These are phyloP conservation scores for Phialophora tarda DNA, from an alignment of 2,329 filamentous ascomycete species.

Conservation along the genomic window DNA sequence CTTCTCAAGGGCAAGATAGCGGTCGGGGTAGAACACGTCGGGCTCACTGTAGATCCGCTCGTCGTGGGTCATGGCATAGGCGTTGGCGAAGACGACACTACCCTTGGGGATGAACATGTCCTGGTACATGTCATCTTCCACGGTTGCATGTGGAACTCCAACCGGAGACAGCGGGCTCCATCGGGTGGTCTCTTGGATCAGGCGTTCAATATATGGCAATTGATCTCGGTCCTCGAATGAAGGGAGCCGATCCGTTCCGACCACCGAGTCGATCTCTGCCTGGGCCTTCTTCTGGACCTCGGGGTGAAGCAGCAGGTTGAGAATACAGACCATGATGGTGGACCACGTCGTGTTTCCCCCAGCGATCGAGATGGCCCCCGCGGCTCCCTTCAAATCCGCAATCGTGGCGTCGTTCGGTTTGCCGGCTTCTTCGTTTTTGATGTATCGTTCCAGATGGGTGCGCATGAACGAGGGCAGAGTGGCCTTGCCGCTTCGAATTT, in stretches of 20 bases:
- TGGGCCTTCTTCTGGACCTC: constrained; percentile 54
- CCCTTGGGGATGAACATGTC: constrained; percentile 58
- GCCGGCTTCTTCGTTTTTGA: constrained; percentile 34
- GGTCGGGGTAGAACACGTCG: constrained; percentile 52
- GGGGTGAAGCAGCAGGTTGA: constrained; percentile 59
- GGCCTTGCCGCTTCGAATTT: constrained; percentile 10
- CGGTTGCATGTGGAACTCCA: constrained; percentile 56
- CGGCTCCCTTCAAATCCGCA: constrained; percentile 58
- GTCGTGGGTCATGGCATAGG: constrained; percentile 41
- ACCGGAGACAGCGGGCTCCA: constrained; percentile 35
- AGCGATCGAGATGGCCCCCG: constrained; percentile 51
- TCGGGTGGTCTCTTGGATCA: constrained; percentile 63
- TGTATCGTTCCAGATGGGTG: constrained; percentile 24
- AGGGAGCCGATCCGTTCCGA: constrained; percentile 57
- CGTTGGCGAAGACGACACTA: constrained; percentile 42
- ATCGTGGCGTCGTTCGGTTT: constrained; percentile 40
- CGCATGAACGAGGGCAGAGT: constrained; percentile 22
- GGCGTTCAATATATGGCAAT: constrained; percentile 60
- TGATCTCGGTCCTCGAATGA: constrained; percentile 54
- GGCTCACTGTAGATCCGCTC: constrained; percentile 48
- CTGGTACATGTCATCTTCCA: constrained; percentile 56
- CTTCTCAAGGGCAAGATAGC: constrained; percentile 44
- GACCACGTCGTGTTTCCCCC: constrained; percentile 45
- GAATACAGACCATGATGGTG: constrained; percentile 51
- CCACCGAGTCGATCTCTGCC: constrained; percentile 56